These are phyloP conservation scores for Vitis riparia DNA, from an alignment of 164 flowering plant genomes.

Conservation along the genomic window DNA sequence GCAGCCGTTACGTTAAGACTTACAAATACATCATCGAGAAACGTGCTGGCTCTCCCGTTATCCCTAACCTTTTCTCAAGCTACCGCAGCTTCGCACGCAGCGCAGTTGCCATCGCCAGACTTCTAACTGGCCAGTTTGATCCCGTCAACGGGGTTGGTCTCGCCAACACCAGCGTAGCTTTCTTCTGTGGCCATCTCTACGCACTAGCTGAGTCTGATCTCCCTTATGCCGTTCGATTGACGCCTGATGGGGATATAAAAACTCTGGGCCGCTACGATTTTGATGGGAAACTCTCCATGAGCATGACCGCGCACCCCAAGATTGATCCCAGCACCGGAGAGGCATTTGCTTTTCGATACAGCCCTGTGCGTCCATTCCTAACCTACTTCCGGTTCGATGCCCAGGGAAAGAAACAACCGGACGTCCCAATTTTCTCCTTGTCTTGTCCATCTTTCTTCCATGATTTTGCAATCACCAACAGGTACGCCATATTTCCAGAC, in stretches of 20 bases:
- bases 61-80: slow-evolving; percentile 65
- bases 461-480: slow-evolving; percentile 75
- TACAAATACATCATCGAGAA: slow-evolving; percentile 56
- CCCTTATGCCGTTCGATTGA: slow-evolving; percentile 52
- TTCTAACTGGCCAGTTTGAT: slow-evolving; percentile 50
- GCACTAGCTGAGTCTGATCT: slow-evolving; percentile 78
- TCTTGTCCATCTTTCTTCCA: slow-evolving; percentile 57
- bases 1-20: slow-evolving; percentile 79
- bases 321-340: slow-evolving; percentile 61
- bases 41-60: slow-evolving; percentile 38
- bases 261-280: slow-evolving; percentile 67
- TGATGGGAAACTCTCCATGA: slow-evolving; percentile 43
- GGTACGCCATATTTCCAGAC: slow-evolving; percentile 59
- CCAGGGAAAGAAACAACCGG: slow-evolving; percentile 47
- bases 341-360: slow-evolving; percentile 64
- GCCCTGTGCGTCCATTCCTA: slow-evolving; percentile 64
- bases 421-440: slow-evolving; percentile 67
- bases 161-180: slow-evolving; percentile 75
- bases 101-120: slow-evolving; percentile 37
- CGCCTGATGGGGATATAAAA: slow-evolving; percentile 54
- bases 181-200: slow-evolving; percentile 43
- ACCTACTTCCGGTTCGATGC: slow-evolving; percentile 51
- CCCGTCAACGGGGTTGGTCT: slow-evolving; percentile 57
- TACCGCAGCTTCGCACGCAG: slow-evolving; percentile 60
- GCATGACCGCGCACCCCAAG: slow-evolving; percentile 91